A percentile compares a stretch with the other conserved stretches of the same genome.
phyloP scores from a whole-genome alignment of 2,329 filamentous ascomycete genomes.

The Phialemoniopsis sp. region DNA sequence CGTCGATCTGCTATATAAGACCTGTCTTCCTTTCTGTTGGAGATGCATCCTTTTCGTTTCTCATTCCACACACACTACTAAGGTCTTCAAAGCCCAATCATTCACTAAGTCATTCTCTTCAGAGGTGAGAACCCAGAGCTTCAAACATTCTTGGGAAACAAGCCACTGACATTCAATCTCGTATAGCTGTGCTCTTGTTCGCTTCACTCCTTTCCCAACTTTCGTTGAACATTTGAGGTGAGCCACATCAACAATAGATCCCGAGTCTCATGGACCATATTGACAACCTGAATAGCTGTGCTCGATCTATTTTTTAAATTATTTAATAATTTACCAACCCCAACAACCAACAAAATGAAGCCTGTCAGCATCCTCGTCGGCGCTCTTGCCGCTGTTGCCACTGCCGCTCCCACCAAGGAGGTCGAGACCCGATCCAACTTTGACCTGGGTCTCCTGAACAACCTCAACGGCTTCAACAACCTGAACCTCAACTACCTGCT shows the following conservation, averaged over 20 bases:
- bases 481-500: conserved; percentile 41
- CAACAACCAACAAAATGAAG: conserved; percentile 41
- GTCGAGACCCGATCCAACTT: conserved; percentile 29
- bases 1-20: conserved; percentile 31
- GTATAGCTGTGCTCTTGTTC: conserved; percentile 45
- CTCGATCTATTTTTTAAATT: conserved; percentile 31
- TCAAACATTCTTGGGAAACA: too few species aligned
- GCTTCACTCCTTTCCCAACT: conserved; percentile 34
- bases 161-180: too few species aligned
- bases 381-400: conserved; percentile 37
- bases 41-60: conserved; percentile 19
- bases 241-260: neutral
- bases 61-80: conserved; percentile 27
- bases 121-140: conserved; percentile 30
- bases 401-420: conserved; percentile 33
- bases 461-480: conserved; percentile 32
- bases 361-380: conserved; percentile 37
- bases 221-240: conserved; percentile 34
- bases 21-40: conserved; percentile 12
- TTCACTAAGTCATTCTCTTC: conserved; percentile 39
- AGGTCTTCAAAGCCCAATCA: conserved; percentile 21
- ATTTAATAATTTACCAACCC: conserved; percentile 12
- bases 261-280: conserved; percentile 2
- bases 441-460: conserved; percentile 33
- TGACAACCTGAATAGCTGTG: conserved; percentile 32